phyloP scores from a whole-genome alignment of 2,329 filamentous ascomycete genomes.

The Colletotrichum liriopes region DNA sequence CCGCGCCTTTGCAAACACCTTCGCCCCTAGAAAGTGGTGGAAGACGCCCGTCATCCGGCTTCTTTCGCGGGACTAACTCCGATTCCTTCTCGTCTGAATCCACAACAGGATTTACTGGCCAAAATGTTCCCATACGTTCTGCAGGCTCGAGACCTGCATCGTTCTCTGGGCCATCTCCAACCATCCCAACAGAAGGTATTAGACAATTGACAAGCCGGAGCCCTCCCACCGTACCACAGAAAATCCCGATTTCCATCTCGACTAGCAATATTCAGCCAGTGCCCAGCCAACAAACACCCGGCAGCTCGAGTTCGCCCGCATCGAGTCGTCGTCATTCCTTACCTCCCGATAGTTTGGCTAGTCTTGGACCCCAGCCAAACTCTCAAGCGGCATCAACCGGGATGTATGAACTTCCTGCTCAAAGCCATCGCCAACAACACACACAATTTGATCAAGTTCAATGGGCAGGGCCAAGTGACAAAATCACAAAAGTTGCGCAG shows the following conservation, averaged over 20 bases:
- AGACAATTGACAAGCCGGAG: not conserved
- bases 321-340: constrained; percentile 32
- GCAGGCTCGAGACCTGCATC: constrained; percentile 25
- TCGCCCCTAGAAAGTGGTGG: constrained; percentile 48
- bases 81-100: not conserved
- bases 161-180: constrained; percentile 21
- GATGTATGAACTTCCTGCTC: not conserved
- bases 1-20: constrained; percentile 47
- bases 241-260: not conserved
- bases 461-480: not conserved
- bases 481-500: not conserved
- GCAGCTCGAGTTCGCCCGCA: not conserved
- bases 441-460: not conserved
- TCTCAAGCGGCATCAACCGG: not conserved
- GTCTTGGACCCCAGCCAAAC: not conserved
- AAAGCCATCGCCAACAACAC: not conserved
- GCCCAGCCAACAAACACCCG: not conserved
- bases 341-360: constrained; percentile 8
- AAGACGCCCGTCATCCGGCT: constrained; percentile 30
- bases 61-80: constrained; percentile 40
- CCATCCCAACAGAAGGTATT: not conserved
- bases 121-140: constrained; percentile 16
- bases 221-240: constrained; percentile 37
- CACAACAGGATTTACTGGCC: constrained; percentile 5
- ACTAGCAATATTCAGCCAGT: not conserved